Evolutionary conservation across 768 basidiomycete genomes (phyloP).

Genomic region (Porphyrellus cyaneotinctus): DNA sequence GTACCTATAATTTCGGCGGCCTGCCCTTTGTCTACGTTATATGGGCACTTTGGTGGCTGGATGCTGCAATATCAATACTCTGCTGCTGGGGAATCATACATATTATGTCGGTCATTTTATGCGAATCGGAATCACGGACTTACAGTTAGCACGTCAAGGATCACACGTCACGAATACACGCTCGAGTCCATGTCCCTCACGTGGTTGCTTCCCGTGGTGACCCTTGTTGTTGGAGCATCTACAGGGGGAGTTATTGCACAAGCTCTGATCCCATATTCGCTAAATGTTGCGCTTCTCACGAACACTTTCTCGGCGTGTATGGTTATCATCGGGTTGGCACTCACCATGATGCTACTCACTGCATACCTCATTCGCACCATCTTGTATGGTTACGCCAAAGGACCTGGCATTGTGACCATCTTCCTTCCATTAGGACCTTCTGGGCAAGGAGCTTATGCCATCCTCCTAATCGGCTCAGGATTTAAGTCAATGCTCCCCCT

Average conservation of each 20-base stretch:
- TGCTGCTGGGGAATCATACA: constrained; percentile 63
- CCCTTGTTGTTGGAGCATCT: constrained; percentile 67
- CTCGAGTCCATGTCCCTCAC: constrained; percentile 52
- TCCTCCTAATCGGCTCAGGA: constrained; percentile 53
- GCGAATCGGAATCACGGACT: constrained; percentile 14
- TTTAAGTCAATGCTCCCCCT: constrained; percentile 38
- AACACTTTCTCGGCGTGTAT: constrained; percentile 50
- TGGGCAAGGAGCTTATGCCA: constrained; percentile 60
- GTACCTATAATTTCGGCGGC: constrained; percentile 47
- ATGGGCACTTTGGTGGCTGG: constrained; percentile 71
- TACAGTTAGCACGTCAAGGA: constrained; percentile 35
- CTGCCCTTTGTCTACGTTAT: constrained; percentile 47
- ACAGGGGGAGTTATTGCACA: constrained; percentile 57
- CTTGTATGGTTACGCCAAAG: constrained; percentile 49
- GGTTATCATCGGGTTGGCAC: constrained; percentile 50
- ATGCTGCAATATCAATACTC: constrained; percentile 49
- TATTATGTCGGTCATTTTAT: constrained; percentile 50
- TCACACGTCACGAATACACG: constrained; percentile 54
- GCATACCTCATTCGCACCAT: constrained; percentile 60
- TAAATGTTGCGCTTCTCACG: constrained; percentile 51
- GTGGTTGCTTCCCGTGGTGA: constrained; percentile 77
- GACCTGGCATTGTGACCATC: constrained; percentile 46
- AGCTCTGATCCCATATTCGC: constrained; percentile 44
- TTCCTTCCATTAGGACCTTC: constrained; percentile 76
- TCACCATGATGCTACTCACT: constrained; percentile 65